Percentiles rank a stretch among this genome's conserved stretches.
Conservation (phyloP, 2,329 filamentous ascomycete species). For the Colletotrichum falcatum region DNA sequence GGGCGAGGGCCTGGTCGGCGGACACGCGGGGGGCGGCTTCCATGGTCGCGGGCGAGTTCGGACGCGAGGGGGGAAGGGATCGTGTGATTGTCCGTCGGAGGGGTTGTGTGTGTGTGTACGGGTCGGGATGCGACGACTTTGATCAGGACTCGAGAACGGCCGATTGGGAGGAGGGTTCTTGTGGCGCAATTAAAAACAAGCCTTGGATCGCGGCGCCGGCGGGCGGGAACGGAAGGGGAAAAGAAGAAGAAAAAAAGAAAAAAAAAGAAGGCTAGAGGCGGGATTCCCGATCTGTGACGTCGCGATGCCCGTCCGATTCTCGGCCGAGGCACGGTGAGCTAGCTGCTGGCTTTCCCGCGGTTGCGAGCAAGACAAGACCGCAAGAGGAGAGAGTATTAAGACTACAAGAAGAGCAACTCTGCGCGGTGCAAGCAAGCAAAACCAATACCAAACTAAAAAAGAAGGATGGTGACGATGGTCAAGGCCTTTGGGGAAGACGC, state of each 20-base stretch:
- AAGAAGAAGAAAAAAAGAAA: no score
- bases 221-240: no score
- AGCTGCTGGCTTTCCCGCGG: neutral
- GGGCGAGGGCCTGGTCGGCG: conserved; percentile 51
- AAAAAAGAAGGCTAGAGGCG: no score
- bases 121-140: neutral
- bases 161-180: neutral
- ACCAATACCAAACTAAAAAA: neutral
- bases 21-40: conserved; percentile 29
- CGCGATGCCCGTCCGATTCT: neutral
- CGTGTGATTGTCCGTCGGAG: neutral
- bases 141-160: neutral
- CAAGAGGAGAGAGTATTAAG: conserved; percentile 14
- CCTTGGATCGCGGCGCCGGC: neutral
- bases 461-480: neutral
- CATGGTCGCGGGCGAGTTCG: conserved; percentile 20
- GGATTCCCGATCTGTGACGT: neutral
- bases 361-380: no score
- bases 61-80: no score
- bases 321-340: neutral
- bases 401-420: neutral
- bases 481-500: neutral
- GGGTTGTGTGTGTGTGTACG: neutral
- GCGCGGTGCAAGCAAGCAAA: neutral
- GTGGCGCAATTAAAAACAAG: neutral